Base-by-base conservation (phyloP, 1,284 basidiomycete genomes). In the Cutaneotrichosporon sp. region DNA sequence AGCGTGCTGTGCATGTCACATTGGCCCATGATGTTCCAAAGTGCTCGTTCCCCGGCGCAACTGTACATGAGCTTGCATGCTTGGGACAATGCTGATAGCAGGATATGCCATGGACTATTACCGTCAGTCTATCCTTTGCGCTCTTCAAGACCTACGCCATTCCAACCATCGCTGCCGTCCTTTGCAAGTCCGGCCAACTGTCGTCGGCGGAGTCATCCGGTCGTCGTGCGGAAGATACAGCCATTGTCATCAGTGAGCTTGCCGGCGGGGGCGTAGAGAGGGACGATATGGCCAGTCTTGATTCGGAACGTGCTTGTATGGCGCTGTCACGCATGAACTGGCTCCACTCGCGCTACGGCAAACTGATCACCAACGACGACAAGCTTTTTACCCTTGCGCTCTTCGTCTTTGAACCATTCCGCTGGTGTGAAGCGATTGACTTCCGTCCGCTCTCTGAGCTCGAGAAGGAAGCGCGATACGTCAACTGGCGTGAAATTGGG, bases 401-500 rank as follows among this genome's bases (percentile, higher is more conserved):
- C 34, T 58, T 58, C 18, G 34, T 58, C n/a, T 58, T 51, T 17
- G 56, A 54, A 49, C 56, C 56, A 17, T 21, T 20, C 14, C 17
- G 18, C n/a, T 54, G 44, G 13, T 9, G 30, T 15, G 38, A 45
- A 17, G 17, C 18, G 42, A 51, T 39, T 14, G 56, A 58, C 42
- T 58, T 45, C 46, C 49, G 56, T 2, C 20, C 26, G 4, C 43
- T 58, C 13, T 49, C 34, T 13, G 41, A 51, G 37, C 18, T 58
- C 4, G 56, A 58, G 46, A 18, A 45, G 49, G 36, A 58, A 49
- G 52, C 56, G 13, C 43, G 56, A 15, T 58, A 58, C 42, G 43
- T 58, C 23, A 45, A 51, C 43, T 58, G 56, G 56, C 56, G 56
- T 39, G 56, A 58, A 37, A 43, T 58, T 17, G 56, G 56, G n/a